Conservation (phyloP, 1,284 basidiomycete species). For the Amylostereum areolatum region DNA sequence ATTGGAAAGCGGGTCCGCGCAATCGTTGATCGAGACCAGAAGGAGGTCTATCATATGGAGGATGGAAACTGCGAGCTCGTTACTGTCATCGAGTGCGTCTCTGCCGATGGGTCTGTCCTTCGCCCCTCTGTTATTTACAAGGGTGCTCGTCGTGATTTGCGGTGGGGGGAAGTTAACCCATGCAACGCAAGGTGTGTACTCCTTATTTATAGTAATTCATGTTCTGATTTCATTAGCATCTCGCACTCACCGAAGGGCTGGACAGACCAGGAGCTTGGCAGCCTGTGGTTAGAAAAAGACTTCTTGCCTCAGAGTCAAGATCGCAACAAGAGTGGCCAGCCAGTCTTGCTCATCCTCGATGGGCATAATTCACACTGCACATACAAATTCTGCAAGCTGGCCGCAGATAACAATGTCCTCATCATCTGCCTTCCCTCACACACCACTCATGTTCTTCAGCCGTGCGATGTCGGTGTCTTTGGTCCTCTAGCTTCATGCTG, state of each 20-base stretch:
- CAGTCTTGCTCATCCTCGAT: slow-evolving; percentile 33
- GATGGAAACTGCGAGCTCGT: slow-evolving; percentile 26
- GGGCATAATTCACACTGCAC: slow-evolving; percentile 35
- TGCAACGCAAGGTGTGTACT: slow-evolving; percentile 20
- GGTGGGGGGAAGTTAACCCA: not conserved
- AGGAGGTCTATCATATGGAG: not conserved
- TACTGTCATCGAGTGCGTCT: slow-evolving; percentile 28
- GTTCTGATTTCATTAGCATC: slow-evolving; percentile 10
- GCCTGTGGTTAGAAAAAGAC: slow-evolving; percentile 26
- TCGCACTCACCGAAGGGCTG: slow-evolving; percentile 29
- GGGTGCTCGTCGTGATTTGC: slow-evolving; percentile 16
- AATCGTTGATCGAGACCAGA: too few relatives aligned
- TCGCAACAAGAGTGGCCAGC: slow-evolving; percentile 16
- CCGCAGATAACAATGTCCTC: slow-evolving; percentile 19
- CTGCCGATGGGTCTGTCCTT: slow-evolving; percentile 24
- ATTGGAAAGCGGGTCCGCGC: slow-evolving; percentile 17
- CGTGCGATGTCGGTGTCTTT: not conserved
- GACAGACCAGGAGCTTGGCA: slow-evolving; percentile 31
- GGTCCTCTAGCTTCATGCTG: slow-evolving; percentile 17
- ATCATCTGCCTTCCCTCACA: slow-evolving; percentile 20
- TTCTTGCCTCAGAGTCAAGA: slow-evolving; percentile 24
- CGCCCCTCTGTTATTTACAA: slow-evolving; percentile 26
- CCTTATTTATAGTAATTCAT: slow-evolving; percentile 17
- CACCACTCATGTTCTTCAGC: slow-evolving; percentile 20
- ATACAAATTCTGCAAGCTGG: slow-evolving; percentile 21